Conservation (phyloP, 179 eudicot genomes). For the Beta macrorhiza region DNA sequence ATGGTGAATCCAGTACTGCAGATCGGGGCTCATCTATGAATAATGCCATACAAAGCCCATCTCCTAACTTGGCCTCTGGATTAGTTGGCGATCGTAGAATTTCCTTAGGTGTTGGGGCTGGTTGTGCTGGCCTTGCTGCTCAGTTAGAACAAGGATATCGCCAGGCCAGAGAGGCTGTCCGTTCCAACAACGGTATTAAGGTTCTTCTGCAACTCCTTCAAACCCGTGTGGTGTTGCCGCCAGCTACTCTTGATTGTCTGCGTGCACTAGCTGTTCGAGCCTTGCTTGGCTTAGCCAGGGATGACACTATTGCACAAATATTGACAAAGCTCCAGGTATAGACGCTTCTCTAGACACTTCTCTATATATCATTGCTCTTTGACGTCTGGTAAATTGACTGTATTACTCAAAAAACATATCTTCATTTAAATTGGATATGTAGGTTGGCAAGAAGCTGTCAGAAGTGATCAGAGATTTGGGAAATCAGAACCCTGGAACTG, state of each 20-base stretch:
- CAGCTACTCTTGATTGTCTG: slow-evolving; percentile 84
- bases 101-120: slow-evolving; percentile 86
- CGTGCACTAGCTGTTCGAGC: slow-evolving; percentile 98
- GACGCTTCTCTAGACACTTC: neutral
- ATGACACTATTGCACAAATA: slow-evolving; percentile 92
- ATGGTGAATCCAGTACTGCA: slow-evolving; percentile 53
- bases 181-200: slow-evolving; percentile 93
- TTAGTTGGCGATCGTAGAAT: slow-evolving; percentile 97
- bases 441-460: slow-evolving; percentile 95
- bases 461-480: slow-evolving; percentile 94
- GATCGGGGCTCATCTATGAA: slow-evolving; percentile 49
- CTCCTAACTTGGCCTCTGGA: slow-evolving; percentile 58
- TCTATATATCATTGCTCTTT: neutral
- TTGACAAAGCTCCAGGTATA: slow-evolving; percentile 92
- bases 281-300: slow-evolving; percentile 97
- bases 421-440: slow-evolving; percentile 14
- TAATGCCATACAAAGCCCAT: slow-evolving; percentile 48
- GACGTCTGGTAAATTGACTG: neutral
- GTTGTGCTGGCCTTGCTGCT: slow-evolving; percentile 94
- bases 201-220: slow-evolving; percentile 93
- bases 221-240: slow-evolving; percentile 73
- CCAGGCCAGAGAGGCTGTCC: slow-evolving; percentile 98
- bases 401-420: neutral
- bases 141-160: slow-evolving; percentile 90
- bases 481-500: slow-evolving; percentile 70